Evolutionary conservation across 1,284 basidiomycete species (phyloP).

Genomic region (Cryptococcus sp.): DNA sequence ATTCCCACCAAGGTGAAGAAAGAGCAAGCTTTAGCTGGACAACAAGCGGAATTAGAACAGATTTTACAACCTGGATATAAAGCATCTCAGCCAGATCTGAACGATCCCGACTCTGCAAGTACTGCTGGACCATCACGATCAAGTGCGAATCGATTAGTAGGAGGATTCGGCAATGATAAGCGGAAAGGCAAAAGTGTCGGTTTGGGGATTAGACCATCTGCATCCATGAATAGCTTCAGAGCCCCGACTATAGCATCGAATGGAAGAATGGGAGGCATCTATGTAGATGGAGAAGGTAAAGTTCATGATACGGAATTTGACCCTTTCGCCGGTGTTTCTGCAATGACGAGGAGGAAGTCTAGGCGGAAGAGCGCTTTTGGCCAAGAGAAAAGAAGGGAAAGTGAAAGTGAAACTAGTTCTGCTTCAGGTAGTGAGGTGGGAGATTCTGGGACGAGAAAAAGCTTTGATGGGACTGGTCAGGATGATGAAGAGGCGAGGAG

Average conservation of each 20-base stretch:
- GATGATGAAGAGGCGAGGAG: conserved; percentile 34
- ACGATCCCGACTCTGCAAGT: conserved; percentile 19
- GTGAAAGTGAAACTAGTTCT: conserved; percentile 12
- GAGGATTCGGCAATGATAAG: conserved; percentile 19
- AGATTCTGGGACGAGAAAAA: conserved; percentile 1
- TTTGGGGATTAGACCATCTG: conserved; percentile 10
- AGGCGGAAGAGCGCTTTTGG: conserved; percentile 41
- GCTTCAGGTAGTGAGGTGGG: conserved; percentile 12
- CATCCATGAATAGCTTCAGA: conserved; percentile 20
- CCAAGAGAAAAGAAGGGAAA: conserved; percentile 23
- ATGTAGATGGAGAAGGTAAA: conserved; percentile 40
- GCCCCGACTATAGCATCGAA: background rate
- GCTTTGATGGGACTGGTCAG: conserved; percentile 5
- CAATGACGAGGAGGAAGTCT: conserved; percentile 36
- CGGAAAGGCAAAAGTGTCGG: conserved; percentile 16
- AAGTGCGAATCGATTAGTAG: conserved; percentile 24
- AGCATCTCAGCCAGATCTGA: conserved; percentile 13
- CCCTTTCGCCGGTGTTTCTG: conserved; percentile 43
- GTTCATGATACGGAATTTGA: conserved; percentile 48
- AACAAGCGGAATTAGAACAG: conserved; percentile 40
- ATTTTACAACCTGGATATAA: conserved; percentile 41
- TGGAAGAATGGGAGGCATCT: conserved; percentile 27
- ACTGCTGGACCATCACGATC: conserved; percentile 30
- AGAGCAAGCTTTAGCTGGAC: conserved; percentile 30
- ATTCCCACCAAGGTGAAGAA: conserved; percentile 26